phyloP scores from a whole-genome alignment of 768 basidiomycete genomes.

The Serendipita sp. region DNA sequence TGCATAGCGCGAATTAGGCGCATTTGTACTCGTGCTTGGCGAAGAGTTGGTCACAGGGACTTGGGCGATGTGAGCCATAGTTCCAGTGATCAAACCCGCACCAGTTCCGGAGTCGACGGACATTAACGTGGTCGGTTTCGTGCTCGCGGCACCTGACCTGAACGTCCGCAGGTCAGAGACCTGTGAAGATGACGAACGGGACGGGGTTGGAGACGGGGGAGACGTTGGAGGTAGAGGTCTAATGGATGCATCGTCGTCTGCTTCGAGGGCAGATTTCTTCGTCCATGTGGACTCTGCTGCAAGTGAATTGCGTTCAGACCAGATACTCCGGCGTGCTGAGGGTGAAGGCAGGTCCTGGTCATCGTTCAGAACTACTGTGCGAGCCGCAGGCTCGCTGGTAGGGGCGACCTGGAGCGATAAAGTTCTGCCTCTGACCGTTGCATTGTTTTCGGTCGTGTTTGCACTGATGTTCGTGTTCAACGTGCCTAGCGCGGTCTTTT shows the following conservation, averaged over 20 bases:
- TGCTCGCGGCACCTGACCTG: slow-evolving; percentile 65
- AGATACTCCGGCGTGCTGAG: background rate
- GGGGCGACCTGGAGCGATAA: background rate
- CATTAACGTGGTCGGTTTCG: slow-evolving; percentile 89
- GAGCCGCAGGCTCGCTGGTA: background rate
- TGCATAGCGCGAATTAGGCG: slow-evolving; percentile 37
- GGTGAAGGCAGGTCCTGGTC: slow-evolving; percentile 4
- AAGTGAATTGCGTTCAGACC: slow-evolving; percentile 13
- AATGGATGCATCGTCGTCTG: slow-evolving; percentile 88
- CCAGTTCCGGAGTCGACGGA: slow-evolving; percentile 61
- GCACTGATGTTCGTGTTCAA: background rate
- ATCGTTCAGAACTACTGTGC: background rate
- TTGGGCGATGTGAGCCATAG: slow-evolving; percentile 81
- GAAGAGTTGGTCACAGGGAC: slow-evolving; percentile 22
- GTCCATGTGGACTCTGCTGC: slow-evolving; percentile 58
- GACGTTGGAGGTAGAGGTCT: slow-evolving; percentile 78
- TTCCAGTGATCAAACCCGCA: slow-evolving; percentile 19
- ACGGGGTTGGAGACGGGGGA: slow-evolving; percentile 75
- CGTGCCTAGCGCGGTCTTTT: background rate
- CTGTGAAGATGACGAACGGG: slow-evolving; percentile 68
- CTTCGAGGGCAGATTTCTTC: slow-evolving; percentile 42
- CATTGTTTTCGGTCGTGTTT: background rate
- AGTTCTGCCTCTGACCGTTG: background rate
- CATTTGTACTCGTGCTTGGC: background rate
- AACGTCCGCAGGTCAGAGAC: slow-evolving; percentile 69